A percentile compares a stretch with the other conserved stretches of the same genome.
These are phyloP conservation scores for Plasmodium fragile DNA, from an alignment of 169 alveolate genomes.

Conservation along the genomic window DNA sequence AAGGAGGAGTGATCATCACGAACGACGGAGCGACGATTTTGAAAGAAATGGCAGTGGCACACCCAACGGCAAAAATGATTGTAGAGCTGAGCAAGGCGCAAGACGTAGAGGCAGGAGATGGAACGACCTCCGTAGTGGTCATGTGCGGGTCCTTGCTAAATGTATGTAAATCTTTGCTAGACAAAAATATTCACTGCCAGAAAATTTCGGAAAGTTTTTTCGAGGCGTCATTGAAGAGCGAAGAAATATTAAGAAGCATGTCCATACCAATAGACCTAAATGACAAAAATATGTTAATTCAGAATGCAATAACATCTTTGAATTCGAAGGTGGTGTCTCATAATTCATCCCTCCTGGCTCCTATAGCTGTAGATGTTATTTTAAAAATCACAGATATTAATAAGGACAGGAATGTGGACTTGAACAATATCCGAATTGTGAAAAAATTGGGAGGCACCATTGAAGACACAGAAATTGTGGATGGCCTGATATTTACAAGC, in stretches of 20 bases:
- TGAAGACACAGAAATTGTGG: conserved; percentile 98
- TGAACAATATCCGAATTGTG: conserved; percentile 90
- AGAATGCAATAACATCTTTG: conserved; percentile 97
- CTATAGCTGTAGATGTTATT: conserved; percentile 99
- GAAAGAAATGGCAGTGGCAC: conserved; percentile 96
- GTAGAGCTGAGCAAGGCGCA: conserved; percentile 98
- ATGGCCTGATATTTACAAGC: conserved; percentile 97
- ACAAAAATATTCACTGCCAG: conserved; percentile 98
- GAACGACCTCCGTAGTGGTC: conserved; percentile 99
- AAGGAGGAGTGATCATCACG: conserved; percentile 98
- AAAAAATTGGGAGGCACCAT: conserved; percentile 99
- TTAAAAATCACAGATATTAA: conserved; percentile 82
- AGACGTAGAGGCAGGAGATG: conserved; percentile 99
- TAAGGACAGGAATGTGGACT: conserved; percentile 90
- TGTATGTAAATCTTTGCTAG: conserved; percentile 95
- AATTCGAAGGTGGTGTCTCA: conserved; percentile 98
- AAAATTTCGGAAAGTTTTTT: conserved; percentile 96
- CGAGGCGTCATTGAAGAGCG: conserved; percentile 91
- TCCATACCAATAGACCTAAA: conserved; percentile 94
- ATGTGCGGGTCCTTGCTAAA: conserved; percentile 98
- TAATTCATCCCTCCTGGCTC: conserved; percentile 96
- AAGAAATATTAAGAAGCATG: conserved; percentile 94
- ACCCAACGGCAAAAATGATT: conserved; percentile 98
- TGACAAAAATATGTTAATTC: conserved; percentile 94
- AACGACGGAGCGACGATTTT: conserved; percentile 99